Percentiles rank a stretch among this genome's conserved stretches.
Evolutionary conservation across 495 filamentous ascomycete species (phyloP).

Genomic region (Aspergillus bertholletiae): DNA sequence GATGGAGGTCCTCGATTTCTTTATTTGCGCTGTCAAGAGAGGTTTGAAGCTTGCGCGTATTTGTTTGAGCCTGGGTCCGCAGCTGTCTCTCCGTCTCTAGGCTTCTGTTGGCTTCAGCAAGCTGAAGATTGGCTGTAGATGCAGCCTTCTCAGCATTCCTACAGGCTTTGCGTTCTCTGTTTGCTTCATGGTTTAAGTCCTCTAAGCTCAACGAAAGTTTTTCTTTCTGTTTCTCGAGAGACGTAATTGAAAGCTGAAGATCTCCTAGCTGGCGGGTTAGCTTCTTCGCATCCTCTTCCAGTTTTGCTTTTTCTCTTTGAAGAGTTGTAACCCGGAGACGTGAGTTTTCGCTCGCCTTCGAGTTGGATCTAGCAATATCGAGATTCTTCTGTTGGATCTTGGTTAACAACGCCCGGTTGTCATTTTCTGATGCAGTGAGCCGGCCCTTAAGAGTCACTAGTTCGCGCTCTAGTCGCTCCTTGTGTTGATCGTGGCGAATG

Average conservation of each 20-base stretch:
- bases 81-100: constrained; percentile 90
- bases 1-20: constrained; percentile 75
- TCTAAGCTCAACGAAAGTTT: constrained; percentile 86
- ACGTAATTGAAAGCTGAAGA: constrained; percentile 76
- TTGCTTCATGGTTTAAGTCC: constrained; percentile 91
- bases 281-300: constrained; percentile 80
- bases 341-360: constrained; percentile 79
- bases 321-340: constrained; percentile 71
- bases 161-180: constrained; percentile 83
- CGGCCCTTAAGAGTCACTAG: constrained; percentile 90
- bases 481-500: constrained; percentile 83
- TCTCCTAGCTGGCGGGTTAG: constrained; percentile 85
- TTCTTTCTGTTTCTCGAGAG: constrained; percentile 93
- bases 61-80: constrained; percentile 78
- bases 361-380: constrained; percentile 88
- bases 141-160: constrained; percentile 88
- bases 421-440: constrained; percentile 90
- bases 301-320: constrained; percentile 78
- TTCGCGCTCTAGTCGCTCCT: constrained; percentile 88
- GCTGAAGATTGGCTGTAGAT: constrained; percentile 75
- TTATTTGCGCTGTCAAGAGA: constrained; percentile 72
- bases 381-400: constrained; percentile 98
- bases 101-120: constrained; percentile 84
- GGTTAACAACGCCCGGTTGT: constrained; percentile 91
- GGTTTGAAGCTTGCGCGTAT: constrained; percentile 73